Conservation (phyloP, 306 rosid species). For the Prunus padus region DNA sequence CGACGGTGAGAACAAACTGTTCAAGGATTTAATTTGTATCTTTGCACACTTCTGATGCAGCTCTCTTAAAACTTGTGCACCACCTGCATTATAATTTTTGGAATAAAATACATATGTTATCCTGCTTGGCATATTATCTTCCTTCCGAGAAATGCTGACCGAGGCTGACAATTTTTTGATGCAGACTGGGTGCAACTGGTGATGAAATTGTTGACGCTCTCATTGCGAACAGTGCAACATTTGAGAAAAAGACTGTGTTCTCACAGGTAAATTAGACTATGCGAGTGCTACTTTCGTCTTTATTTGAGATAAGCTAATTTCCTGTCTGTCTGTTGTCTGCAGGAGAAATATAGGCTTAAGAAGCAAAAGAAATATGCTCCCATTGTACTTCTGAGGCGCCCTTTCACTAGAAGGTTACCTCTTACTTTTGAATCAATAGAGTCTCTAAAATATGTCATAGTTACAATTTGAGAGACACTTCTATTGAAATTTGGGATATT, state of each 20-base stretch:
- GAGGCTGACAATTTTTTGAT: slow-evolving; percentile 2
- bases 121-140: neutral
- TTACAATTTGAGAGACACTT: neutral
- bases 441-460: too few relatives aligned
- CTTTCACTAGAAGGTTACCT: slow-evolving; percentile 70
- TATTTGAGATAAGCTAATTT: slow-evolving; percentile 11
- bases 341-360: slow-evolving; percentile 92
- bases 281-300: neutral
- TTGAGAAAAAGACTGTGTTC: slow-evolving; percentile 84
- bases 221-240: slow-evolving; percentile 83
- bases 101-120: neutral
- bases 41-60: neutral
- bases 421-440: neutral
- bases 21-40: neutral
- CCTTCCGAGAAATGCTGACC: neutral
- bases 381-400: slow-evolving; percentile 78
- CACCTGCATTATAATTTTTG: neutral
- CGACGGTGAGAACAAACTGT: slow-evolving; percentile 47
- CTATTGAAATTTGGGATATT: neutral
- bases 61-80: neutral
- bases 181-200: slow-evolving; percentile 89
- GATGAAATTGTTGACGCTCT: slow-evolving; percentile 91
- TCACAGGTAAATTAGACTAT: slow-evolving; percentile 65
- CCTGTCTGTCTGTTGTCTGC: slow-evolving; percentile 21
- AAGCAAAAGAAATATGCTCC: slow-evolving; percentile 98